A percentile compares a stretch with the other conserved stretches of the same genome.
Conservation (phyloP, 805 yeast genomes). For the Kluyveromyces lactis region DNA sequence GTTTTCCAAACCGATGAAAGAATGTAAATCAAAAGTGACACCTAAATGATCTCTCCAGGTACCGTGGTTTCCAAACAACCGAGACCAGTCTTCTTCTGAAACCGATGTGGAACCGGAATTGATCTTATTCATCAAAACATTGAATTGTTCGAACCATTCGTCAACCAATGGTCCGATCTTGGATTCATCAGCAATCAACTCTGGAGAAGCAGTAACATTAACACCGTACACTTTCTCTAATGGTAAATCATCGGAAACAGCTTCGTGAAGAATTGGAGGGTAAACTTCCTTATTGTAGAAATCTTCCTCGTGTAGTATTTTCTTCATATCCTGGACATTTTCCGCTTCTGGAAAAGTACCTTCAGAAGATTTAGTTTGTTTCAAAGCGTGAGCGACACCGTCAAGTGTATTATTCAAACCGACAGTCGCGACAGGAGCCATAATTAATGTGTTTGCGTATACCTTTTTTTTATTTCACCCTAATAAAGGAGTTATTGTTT, state of each 20-base stretch:
- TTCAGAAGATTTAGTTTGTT: no score
- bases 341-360: background rate
- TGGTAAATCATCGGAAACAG: conserved; percentile 22
- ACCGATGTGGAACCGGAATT: conserved; percentile 8
- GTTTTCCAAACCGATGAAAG: conserved; percentile 25
- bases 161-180: conserved; percentile 16
- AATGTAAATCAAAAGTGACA: conserved; percentile 29
- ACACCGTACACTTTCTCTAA: conserved; percentile 24
- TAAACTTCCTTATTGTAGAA: conserved; percentile 13
- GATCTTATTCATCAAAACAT: conserved; percentile 13
- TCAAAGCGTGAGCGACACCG: no score
- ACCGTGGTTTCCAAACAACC: conserved; percentile 23
- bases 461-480: no score
- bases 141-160: conserved; percentile 29
- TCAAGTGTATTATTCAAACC: no score
- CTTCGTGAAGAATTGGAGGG: conserved; percentile 18
- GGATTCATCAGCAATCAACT: conserved; percentile 19
- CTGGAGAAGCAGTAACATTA: conserved; percentile 20
- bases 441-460: no score
- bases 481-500: no score
- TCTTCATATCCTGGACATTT: background rate
- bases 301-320: background rate
- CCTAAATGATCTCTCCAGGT: conserved; percentile 34
- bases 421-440: no score
- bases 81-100: conserved; percentile 10